Conservation (phyloP, 1,284 basidiomycete species). For the Cryptococcus sp. region DNA sequence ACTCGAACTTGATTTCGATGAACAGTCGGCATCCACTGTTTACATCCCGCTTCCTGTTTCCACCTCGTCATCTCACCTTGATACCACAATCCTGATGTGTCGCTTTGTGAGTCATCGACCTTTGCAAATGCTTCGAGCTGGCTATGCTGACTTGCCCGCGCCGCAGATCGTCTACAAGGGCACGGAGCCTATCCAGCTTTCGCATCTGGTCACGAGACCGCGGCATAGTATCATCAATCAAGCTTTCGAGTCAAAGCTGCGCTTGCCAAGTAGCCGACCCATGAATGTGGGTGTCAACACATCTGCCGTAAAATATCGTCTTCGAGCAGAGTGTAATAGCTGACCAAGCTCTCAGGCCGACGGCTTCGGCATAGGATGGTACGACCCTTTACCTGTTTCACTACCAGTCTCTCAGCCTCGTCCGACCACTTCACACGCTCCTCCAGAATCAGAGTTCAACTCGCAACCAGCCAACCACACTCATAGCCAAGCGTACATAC, state of each 20-base stretch:
- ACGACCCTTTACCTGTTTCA: conserved; percentile 35
- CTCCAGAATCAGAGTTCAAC: conserved; percentile 2
- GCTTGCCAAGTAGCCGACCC: conserved; percentile 74
- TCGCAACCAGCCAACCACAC: conserved; percentile 1
- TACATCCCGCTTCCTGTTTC: neutral
- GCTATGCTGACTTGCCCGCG: too few species aligned
- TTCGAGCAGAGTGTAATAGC: neutral
- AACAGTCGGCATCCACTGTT: neutral
- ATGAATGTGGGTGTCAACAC: conserved; percentile 61
- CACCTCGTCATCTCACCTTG: neutral
- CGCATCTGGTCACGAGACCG: conserved; percentile 85
- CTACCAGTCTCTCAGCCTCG: conserved; percentile 10
- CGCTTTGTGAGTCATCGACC: conserved; percentile 24
- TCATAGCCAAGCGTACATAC: conserved; percentile 11
- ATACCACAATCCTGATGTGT: conserved; percentile 21
- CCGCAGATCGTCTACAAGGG: conserved; percentile 74
- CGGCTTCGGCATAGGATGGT: conserved; percentile 92
- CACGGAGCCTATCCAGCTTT: conserved; percentile 80
- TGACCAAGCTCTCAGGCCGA: conserved; percentile 62
- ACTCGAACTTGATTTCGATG: neutral
- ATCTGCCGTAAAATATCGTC: neutral
- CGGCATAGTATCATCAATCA: conserved; percentile 96
- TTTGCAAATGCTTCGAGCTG: too few species aligned
- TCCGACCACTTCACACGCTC: conserved; percentile 16
- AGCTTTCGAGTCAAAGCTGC: conserved; percentile 84